Evolutionary conservation across 164 flowering plant species (phyloP).

Genomic region (Tinospora cordifolia): DNA sequence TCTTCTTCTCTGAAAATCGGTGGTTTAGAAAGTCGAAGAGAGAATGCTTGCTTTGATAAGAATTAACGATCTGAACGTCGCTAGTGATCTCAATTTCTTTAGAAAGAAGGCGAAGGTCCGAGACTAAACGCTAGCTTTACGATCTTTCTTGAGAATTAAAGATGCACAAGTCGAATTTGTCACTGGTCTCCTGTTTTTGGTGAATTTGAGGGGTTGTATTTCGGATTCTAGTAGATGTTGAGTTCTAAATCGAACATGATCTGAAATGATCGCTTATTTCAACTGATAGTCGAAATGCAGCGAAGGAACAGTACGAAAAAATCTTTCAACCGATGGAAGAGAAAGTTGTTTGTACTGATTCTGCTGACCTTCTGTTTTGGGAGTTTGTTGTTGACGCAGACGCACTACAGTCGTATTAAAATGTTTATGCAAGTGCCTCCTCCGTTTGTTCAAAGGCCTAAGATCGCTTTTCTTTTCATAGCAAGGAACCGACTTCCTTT

Average conservation of each 20-base stretch:
- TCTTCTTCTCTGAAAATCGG: background rate
- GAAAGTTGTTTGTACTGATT: constrained; percentile 32
- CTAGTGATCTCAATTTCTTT: background rate
- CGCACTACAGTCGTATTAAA: constrained; percentile 35
- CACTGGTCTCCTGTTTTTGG: background rate
- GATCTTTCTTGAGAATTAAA: background rate
- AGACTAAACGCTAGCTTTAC: background rate
- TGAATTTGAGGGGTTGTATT: background rate
- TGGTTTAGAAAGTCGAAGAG: background rate
- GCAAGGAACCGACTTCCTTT: constrained; percentile 84
- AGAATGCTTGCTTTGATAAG: background rate
- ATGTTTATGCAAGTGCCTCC: constrained; percentile 26
- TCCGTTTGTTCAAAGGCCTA: constrained; percentile 37
- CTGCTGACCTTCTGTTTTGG: constrained; percentile 48
- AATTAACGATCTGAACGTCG: background rate
- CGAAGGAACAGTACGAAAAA: constrained; percentile 35
- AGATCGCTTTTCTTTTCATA: constrained; percentile 78
- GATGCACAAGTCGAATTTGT: background rate
- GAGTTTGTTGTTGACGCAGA: constrained; percentile 46
- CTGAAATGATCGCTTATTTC: constrained; percentile 4
- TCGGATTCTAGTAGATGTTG: background rate
- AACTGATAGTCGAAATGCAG: constrained; percentile 25
- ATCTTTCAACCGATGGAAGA: constrained; percentile 46
- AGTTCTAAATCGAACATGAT: background rate
- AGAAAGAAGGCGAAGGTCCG: background rate